phyloP scores from a whole-genome alignment of 2,329 filamentous ascomycete genomes.

The Monascus ruber region DNA sequence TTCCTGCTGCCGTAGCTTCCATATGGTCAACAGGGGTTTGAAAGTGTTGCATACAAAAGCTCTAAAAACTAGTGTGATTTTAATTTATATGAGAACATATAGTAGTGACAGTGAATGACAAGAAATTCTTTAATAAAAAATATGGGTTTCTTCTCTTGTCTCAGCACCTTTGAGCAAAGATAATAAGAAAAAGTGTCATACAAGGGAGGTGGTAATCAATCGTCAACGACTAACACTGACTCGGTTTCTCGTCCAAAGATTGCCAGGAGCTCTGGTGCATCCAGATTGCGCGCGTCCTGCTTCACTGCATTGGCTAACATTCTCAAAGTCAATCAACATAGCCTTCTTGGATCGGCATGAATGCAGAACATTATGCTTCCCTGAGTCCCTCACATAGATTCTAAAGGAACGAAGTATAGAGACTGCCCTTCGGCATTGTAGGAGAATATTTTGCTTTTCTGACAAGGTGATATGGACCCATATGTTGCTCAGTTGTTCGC shows the following conservation, averaged over 20 bases:
- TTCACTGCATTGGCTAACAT: neutral
- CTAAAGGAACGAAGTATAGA: neutral
- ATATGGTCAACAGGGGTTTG: no score
- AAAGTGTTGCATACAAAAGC: no score
- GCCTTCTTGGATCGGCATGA: neutral
- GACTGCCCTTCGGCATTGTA: neutral
- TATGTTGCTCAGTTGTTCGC: neutral
- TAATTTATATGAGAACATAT: no score
- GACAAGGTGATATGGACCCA: neutral
- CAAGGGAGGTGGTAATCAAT: no score
- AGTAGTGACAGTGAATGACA: no score
- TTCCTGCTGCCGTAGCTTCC: no score
- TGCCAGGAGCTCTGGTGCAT: neutral
- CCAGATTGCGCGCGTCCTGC: neutral
- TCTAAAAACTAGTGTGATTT: no score
- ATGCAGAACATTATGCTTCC: neutral
- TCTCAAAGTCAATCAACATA: neutral
- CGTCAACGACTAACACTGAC: no score
- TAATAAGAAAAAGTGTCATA: no score
- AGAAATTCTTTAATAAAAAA: no score
- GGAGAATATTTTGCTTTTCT: neutral
- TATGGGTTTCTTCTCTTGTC: no score
- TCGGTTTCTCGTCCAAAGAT: neutral
- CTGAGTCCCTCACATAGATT: neutral
- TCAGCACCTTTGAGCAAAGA: no score